Conservation (phyloP, 2,329 filamentous ascomycete species). For the Coniochaeta sp. region DNA sequence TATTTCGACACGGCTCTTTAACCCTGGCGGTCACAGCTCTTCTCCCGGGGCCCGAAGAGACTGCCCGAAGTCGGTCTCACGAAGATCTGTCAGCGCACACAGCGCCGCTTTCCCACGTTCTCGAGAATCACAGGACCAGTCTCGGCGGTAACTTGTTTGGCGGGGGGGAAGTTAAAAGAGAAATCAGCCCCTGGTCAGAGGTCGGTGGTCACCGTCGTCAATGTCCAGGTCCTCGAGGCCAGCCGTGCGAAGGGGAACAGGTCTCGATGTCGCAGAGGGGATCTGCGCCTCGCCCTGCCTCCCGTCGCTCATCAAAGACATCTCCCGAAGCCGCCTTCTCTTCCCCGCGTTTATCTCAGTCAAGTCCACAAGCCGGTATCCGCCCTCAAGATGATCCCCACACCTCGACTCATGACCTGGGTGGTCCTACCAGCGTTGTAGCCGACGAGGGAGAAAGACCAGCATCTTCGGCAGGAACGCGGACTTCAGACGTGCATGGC, state of each 20-base stretch:
- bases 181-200: conserved; percentile 11
- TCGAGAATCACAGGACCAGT: conserved; percentile 6
- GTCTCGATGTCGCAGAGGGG: conserved; percentile 59
- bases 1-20: neutral
- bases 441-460: conserved; percentile 17
- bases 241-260: conserved; percentile 48
- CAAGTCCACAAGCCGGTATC: conserved; percentile 19
- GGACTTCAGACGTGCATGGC: conserved; percentile 32
- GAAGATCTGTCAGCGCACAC: conserved; percentile 9
- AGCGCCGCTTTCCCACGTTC: conserved; percentile 7
- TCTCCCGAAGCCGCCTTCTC: neutral
- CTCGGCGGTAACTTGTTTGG: conserved; percentile 8
- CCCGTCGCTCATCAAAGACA: conserved; percentile 27
- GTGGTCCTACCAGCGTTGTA: conserved; percentile 17
- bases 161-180: conserved; percentile 11
- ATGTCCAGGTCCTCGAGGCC: conserved; percentile 49
- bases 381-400: conserved; percentile 21
- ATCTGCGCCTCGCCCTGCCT: conserved; percentile 47
- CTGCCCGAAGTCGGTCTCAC: conserved; percentile 12
- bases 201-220: conserved; percentile 31
- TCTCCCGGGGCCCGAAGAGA: conserved; percentile 6
- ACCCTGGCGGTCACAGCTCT: conserved; percentile 17
- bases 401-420: conserved; percentile 17
- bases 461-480: conserved; percentile 20
- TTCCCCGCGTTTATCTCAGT: conserved; percentile 17